Evolutionary conservation across 1,284 basidiomycete genomes (phyloP), one percentile per base, ranked within the genome.

Genomic region (Moniliophthora roreri): DNA sequence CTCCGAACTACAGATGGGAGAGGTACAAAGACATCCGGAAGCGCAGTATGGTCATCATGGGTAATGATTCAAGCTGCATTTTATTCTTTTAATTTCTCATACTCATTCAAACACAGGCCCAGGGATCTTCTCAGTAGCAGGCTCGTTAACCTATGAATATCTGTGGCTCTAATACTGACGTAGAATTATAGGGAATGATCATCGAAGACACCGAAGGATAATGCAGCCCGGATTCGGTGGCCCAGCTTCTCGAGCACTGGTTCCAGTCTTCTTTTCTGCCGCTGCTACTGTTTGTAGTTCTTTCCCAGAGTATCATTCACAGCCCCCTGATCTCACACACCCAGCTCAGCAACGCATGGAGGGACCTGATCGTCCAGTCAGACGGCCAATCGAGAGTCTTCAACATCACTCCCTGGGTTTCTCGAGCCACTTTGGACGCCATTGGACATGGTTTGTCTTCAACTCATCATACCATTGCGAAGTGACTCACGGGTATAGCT

Each of bases 351-450:
- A 34, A 35, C 10, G 45, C 46, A 34, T 52, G 50, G 54, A 52
- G 48, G 41, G 54, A 55, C 26, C 5, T 50, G 3, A 37, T 56
- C 0, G 35, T 39, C 8, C n/a, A 23, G 59, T 68, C 3, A 63
- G 79, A 57, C 0, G 64, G 68, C 3, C 60, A 67, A 4, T 66
- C 69, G 1, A 61, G 50, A 15, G 66, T 75, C 18, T 53, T 82
- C 10, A 70, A 85, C 56, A 57, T 78, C 8, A 59, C 69, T 11
- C 16, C 51, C 7, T 78, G 74, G 73, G 47, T 69, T 20, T 71
- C 73, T 35, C 68, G 71, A 9, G 73, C 71, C 2, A 69, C 75
- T 11, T 56, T 80, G 45, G 79, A 79, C 63, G 71, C 73, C 7
- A 75, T 79, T 36, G 78, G 76, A 4, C 66, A 72, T 63, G 73